These are phyloP conservation scores for Backusella tuberculispora DNA, from an alignment of 192 early-diverging fungal genomes.

Conservation along the genomic window DNA sequence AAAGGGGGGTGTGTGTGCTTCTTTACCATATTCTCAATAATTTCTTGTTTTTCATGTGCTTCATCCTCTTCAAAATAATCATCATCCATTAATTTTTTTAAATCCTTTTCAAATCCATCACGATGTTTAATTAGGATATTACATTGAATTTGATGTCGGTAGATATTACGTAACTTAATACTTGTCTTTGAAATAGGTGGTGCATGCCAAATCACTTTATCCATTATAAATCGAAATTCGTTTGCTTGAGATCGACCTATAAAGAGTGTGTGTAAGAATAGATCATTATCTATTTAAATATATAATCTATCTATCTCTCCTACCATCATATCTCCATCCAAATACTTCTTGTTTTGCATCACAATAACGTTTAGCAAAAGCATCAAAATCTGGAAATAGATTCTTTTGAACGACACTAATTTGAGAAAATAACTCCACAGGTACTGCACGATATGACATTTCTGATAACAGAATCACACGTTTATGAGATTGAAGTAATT, in stretches of 20 bases:
- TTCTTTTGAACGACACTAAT: not conserved
- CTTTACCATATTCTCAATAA: not conserved
- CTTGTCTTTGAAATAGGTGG: not conserved
- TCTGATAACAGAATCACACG: not conserved
- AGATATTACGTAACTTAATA: not conserved
- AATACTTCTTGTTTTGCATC: not conserved
- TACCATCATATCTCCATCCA: conserved; percentile 9
- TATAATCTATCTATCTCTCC: not conserved
- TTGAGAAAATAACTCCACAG: not conserved
- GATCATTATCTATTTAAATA: not conserved
- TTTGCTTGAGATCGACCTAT: not conserved
- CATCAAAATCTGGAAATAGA: not conserved
- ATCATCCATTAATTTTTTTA: not conserved
- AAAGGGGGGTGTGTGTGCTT: not conserved
- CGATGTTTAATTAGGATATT: not conserved
- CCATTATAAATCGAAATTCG: not conserved
- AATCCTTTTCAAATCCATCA: not conserved
- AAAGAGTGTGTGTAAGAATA: not conserved
- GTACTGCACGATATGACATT: not conserved
- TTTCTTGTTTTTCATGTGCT: not conserved
- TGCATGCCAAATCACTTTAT: conserved; percentile 2
- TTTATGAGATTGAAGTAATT: not conserved
- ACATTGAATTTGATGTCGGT: not conserved
- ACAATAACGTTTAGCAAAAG: not conserved
- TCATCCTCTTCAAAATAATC: not conserved